Base-by-base conservation (phyloP, 495 filamentous ascomycete genomes). In the Aspergillus sclerotiicarbonarius region DNA sequence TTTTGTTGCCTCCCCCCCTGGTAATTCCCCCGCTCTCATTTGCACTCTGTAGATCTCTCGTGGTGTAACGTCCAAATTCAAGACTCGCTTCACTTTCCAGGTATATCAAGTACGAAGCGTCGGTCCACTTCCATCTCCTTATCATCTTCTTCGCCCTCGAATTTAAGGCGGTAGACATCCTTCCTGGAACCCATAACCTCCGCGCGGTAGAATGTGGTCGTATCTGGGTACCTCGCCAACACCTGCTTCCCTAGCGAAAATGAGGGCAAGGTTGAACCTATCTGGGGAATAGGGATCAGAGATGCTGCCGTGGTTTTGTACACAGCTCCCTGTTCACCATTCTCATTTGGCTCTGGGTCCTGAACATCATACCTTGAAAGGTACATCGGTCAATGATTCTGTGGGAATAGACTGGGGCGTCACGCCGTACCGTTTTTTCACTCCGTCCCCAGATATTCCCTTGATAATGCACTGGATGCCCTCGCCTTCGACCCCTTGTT, bases 121-220 rank as follows among this genome's bases (percentile, higher is more conserved):
- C 88, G 76, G 50, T 90, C 89, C 3, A 94, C 90, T 48, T 90
- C 85, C 76, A 90, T 84, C 56, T 90, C 88, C 63, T 87, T 87
- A 52, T 86, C 88, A 62, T 90, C 90, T 65, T 92, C 89, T 66
- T 96, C 91, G 10, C 89, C 90, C 67, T 96, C 91, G 57, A 96
- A 96, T 58, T 89, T 85, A 58, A 96, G 76, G 44, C 82, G 74
- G 56, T 84, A 87, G 46, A 75, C 75, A 50, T 84, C 82, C 60
- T 86, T 85, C 62, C 87, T 85, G 9, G 70, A 62, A 0, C 86
- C 86, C 78, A 91, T 92, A 16, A 98, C 93, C 61, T 97, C 92
- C 10, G 95, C 94, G 65, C 90, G 87, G 71, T 99, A 99, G 66
- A 99, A 99, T 0, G 93, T 97, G 2, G 94, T 96, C 9, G 95